Evolutionary conservation across 2,329 filamentous ascomycete species (phyloP), one percentile per base, ranked within the genome.

Genomic region (Beauveria brongniartii): DNA sequence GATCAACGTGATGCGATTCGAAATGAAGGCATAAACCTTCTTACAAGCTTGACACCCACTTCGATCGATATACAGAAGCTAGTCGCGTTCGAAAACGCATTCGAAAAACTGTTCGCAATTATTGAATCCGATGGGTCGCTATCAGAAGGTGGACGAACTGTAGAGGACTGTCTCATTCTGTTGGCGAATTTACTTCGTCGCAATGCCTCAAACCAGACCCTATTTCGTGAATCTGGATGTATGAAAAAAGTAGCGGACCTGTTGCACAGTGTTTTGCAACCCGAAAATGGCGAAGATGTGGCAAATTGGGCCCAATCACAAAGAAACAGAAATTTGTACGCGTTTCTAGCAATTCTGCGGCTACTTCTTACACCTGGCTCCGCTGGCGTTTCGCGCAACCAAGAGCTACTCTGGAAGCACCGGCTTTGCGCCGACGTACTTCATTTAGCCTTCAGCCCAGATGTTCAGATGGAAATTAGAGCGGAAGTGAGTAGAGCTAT

Each of bases 31-130:
- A 82, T 99, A 30, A 81, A 88, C n/a, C 81, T 99, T 16, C 82
- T 99, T 54, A 96, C 90, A 37, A 90, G 92, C 61, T 80, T 99
- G 34, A 97, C 94, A 0, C 90, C 91, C 34, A 87, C 87, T 0
- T 96, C 93, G 9, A 78, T 87, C 47, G 92, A 97, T 68, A 83
- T 99, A 57, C 92, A 97, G 71, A 97, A 97, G 73, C 82, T 97
- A 2, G 92, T 97, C 26, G 94, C 92, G 0, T 97, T 97, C 66
- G 92, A 97, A 69, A 93, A 91, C 78, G 91, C 92, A 0, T 97
- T 97, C 68, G 91, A 94, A 63, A 86, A 88, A 48, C 78, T 95
- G 28, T 97, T 97, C 71, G 80, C 80, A 50, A 87, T 97, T 58
- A 90, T 99, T 58, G 83, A 88, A 65, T 78, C 81, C 0, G 94